These are phyloP conservation scores for Xylaria scruposa DNA, from an alignment of 495 filamentous ascomycete genomes.

Conservation along the genomic window DNA sequence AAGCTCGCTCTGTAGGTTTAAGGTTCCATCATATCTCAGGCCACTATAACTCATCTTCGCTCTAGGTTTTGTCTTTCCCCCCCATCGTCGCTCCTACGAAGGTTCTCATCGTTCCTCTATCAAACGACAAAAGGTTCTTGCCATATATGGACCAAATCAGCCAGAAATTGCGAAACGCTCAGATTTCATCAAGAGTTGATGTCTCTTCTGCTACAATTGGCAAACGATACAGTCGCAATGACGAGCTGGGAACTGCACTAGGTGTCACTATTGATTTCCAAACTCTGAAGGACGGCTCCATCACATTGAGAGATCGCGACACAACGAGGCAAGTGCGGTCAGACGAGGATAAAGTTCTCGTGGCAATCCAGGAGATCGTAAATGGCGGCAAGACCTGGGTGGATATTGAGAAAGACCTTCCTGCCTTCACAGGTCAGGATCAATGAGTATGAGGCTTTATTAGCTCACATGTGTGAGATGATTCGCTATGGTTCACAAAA, in stretches of 20 bases:
- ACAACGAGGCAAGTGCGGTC: too few species aligned
- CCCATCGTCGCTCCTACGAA: constrained; percentile 76
- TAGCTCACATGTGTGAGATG: too few species aligned
- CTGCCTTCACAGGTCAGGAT: too few species aligned
- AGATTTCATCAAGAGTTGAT: constrained; percentile 61
- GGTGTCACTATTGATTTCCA: constrained; percentile 79
- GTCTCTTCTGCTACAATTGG: constrained; percentile 73
- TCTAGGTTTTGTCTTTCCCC: constrained; percentile 74
- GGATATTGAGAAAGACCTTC: too few species aligned
- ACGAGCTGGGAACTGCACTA: constrained; percentile 75
- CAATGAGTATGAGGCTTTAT: too few species aligned
- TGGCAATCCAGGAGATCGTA: too few species aligned
- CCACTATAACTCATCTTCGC: constrained; percentile 26
- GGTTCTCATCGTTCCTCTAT: constrained; percentile 76
- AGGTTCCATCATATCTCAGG: not conserved
- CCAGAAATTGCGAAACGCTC: constrained; percentile 64
- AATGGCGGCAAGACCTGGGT: too few species aligned
- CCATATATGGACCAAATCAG: constrained; percentile 63
- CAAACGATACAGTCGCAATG: constrained; percentile 75
- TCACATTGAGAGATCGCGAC: too few species aligned
- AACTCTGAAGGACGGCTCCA: constrained; percentile 41
- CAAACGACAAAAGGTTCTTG: constrained; percentile 64
- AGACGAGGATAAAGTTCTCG: too few species aligned
- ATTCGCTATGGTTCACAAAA: too few species aligned
- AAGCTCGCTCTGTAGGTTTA: constrained; percentile 68